These are phyloP conservation scores for Teunomyces atbi DNA, from an alignment of 805 yeast species.

Conservation along the genomic window DNA sequence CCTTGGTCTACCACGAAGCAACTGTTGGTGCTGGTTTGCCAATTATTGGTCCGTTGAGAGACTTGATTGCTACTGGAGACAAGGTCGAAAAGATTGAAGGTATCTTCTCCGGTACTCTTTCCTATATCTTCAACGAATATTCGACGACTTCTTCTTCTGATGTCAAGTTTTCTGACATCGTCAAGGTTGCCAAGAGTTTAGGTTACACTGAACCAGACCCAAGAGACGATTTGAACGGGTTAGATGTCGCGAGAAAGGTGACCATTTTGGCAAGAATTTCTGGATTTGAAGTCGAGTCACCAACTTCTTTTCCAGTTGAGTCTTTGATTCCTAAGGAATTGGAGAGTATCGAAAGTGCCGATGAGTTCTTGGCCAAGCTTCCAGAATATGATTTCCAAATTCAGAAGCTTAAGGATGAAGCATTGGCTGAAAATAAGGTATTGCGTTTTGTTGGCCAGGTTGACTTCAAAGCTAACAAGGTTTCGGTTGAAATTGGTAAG, in stretches of 20 bases:
- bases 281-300: constrained; percentile 80
- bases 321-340: constrained; percentile 87
- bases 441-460: constrained; percentile 91
- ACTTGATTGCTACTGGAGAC: constrained; percentile 90
- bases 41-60: constrained; percentile 82
- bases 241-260: constrained; percentile 98
- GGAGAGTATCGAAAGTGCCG: constrained; percentile 68
- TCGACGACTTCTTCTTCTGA: constrained; percentile 62
- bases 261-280: constrained; percentile 93
- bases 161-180: constrained; percentile 85
- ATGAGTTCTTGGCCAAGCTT: constrained; percentile 75
- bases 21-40: constrained; percentile 99
- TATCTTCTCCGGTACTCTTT: constrained; percentile 91
- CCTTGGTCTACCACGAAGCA: constrained; percentile 94
- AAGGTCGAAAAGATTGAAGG: constrained; percentile 91
- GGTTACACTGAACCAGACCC: constrained; percentile 99
- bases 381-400: constrained; percentile 82
- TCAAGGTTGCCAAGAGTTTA: constrained; percentile 77
- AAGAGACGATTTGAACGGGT: constrained; percentile 96
- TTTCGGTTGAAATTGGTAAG: constrained; percentile 84
- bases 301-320: constrained; percentile 91
- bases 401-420: constrained; percentile 73
- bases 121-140: constrained; percentile 92
- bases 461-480: constrained; percentile 67
- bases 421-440: constrained; percentile 80